Evolutionary conservation across 495 filamentous ascomycete genomes (phyloP).

Genomic region (Immersiella caudata): DNA sequence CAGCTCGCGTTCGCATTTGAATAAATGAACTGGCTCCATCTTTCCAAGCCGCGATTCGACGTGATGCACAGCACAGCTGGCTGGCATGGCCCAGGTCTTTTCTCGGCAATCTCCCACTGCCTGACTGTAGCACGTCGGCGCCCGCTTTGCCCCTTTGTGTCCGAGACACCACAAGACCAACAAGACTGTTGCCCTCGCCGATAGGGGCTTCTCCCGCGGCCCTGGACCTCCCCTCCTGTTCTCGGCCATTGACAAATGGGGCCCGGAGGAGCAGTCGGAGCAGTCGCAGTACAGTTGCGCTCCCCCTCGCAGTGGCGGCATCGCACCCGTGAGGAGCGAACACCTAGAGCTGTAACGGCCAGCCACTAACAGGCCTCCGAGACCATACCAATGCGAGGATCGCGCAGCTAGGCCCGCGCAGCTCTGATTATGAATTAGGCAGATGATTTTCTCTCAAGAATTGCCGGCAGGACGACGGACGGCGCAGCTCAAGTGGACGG

Average conservation of each 20-base stretch:
- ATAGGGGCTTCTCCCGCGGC: background rate
- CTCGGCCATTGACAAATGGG: conserved; percentile 7
- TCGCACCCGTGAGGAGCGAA: background rate
- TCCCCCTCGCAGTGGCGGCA: conserved; percentile 6
- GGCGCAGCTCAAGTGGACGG: conserved; percentile 1
- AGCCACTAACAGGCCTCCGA: conserved; percentile 13
- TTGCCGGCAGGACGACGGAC: conserved; percentile 6
- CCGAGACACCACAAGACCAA: background rate
- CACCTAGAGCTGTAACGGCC: background rate
- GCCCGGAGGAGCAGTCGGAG: background rate
- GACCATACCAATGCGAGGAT: conserved; percentile 3
- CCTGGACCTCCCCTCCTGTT: background rate
- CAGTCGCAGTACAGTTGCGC: background rate
- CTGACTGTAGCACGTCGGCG: background rate
- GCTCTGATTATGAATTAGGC: conserved; percentile 1
- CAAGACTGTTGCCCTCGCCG: background rate
- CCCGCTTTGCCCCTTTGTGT: background rate
- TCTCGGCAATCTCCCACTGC: conserved; percentile 1
- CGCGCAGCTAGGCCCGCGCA: background rate
- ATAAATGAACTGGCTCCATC: conserved; percentile 11
- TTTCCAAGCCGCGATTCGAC: background rate
- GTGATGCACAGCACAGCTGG: background rate
- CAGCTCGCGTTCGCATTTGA: conserved; percentile 1
- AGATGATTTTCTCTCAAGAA: background rate
- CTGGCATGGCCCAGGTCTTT: background rate